Evolutionary conservation across 1,139 yeast genomes (phyloP).

Genomic region (Arxiozyma slooffiae): DNA sequence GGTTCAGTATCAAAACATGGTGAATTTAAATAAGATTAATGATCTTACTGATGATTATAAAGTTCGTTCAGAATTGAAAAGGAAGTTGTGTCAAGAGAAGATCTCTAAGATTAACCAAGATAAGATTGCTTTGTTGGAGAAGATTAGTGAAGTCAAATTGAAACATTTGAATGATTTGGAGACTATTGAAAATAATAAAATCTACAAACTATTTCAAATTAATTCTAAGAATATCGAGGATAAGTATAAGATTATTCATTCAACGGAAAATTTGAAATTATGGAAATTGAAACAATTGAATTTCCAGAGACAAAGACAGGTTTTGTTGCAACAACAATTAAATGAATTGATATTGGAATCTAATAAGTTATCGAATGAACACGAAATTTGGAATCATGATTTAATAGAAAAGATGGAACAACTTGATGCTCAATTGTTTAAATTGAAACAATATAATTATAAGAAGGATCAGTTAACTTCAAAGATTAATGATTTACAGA

Average conservation of each 20-base stretch:
- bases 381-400: conserved; percentile 16
- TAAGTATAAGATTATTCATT: conserved; percentile 21
- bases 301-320: conserved; percentile 17
- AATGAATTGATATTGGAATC: conserved; percentile 19
- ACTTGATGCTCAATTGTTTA: conserved; percentile 24
- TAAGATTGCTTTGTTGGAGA: conserved; percentile 9
- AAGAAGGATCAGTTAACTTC: conserved; percentile 18
- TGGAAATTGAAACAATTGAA: conserved; percentile 15
- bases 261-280: conserved; percentile 21
- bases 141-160: conserved; percentile 19
- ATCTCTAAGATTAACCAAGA: conserved; percentile 17
- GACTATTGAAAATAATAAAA: conserved; percentile 18
- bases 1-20: conserved; percentile 18
- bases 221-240: conserved; percentile 17
- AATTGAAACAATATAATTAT: conserved; percentile 17
- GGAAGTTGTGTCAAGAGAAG: conserved; percentile 16
- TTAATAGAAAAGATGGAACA: conserved; percentile 19
- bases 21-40: conserved; percentile 17
- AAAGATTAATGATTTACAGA: conserved; percentile 17
- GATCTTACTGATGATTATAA: conserved; percentile 9
- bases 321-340: conserved; percentile 15
- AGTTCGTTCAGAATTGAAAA: conserved; percentile 13
- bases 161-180: conserved; percentile 23
- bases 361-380: conserved; percentile 15
- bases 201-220: conserved; percentile 19